Evolutionary conservation across 148 eudicot genomes (phyloP).

Genomic region (Rhododendron kiyosumense): DNA sequence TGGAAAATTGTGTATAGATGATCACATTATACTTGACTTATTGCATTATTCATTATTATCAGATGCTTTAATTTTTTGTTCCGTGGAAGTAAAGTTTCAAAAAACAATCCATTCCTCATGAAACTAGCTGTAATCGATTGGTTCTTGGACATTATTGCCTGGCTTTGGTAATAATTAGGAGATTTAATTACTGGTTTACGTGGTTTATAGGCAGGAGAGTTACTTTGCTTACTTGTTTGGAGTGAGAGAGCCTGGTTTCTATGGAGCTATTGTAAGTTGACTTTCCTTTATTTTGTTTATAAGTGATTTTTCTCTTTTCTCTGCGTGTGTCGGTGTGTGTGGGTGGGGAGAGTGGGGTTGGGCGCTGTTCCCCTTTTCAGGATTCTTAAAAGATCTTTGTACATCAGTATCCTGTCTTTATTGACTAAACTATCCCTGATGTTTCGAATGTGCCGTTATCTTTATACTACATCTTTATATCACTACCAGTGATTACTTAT

Average conservation of each 20-base stretch:
- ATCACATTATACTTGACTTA: not conserved
- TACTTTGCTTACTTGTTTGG: slow-evolving; percentile 98
- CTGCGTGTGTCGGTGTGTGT: not conserved
- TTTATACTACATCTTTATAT: not conserved
- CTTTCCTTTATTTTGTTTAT: not conserved
- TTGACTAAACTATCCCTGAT: not conserved
- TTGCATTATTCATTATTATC: not conserved
- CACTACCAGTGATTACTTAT: not conserved
- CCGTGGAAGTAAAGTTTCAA: not conserved
- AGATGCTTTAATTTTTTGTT: not conserved
- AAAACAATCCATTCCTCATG: not conserved
- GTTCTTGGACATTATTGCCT: not conserved
- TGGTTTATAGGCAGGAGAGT: slow-evolving; percentile 83
- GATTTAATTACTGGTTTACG: slow-evolving; percentile 9
- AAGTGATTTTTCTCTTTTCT: not conserved
- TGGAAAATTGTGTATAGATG: not conserved
- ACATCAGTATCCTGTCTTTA: not conserved
- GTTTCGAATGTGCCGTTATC: not conserved
- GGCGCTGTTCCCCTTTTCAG: not conserved
- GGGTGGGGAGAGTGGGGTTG: not conserved
- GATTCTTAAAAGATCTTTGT: not conserved
- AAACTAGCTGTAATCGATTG: not conserved
- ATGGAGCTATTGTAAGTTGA: slow-evolving; percentile 87
- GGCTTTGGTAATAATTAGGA: not conserved
- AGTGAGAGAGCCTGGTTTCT: slow-evolving; percentile 87